phyloP scores from a whole-genome alignment of 495 filamentous ascomycete species.

The Tuber melanosporum region DNA sequence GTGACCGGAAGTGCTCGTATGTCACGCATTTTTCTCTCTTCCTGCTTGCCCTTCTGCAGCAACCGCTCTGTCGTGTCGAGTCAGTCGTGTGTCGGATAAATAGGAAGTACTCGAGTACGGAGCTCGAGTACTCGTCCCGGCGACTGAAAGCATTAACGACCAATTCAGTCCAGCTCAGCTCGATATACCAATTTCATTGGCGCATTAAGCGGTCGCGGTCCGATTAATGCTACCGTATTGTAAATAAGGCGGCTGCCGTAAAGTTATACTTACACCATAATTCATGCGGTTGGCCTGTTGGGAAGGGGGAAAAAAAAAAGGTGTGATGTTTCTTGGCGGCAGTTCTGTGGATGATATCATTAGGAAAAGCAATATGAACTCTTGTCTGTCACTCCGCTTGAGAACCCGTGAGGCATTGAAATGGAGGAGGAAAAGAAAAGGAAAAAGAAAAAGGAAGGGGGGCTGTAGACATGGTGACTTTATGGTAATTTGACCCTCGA shows the following conservation, averaged over 20 bases:
- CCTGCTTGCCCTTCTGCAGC: too few relatives aligned
- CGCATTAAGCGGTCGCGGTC: too few relatives aligned
- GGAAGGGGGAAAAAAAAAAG: neutral
- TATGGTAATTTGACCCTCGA: neutral
- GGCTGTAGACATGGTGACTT: neutral
- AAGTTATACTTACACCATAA: neutral
- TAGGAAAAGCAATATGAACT: neutral
- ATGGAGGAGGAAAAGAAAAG: neutral
- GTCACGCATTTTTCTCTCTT: too few relatives aligned
- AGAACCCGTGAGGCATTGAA: neutral
- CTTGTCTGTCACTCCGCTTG: neutral
- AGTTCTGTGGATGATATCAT: neutral
- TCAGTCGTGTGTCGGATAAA: too few relatives aligned
- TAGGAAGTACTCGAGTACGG: too few relatives aligned
- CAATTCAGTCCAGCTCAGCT: too few relatives aligned
- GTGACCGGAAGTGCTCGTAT: too few relatives aligned
- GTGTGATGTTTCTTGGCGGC: neutral
- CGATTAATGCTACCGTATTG: neutral
- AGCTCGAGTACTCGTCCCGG: too few relatives aligned
- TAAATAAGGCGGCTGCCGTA: too few relatives aligned
- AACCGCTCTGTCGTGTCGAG: too few relatives aligned
- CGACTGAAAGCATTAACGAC: too few relatives aligned
- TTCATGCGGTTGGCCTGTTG: neutral
- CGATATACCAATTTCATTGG: neutral
- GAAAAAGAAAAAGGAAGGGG: neutral